These are phyloP conservation scores for Fallopia convolvulus DNA, from an alignment of 148 eudicot species.

Conservation along the genomic window DNA sequence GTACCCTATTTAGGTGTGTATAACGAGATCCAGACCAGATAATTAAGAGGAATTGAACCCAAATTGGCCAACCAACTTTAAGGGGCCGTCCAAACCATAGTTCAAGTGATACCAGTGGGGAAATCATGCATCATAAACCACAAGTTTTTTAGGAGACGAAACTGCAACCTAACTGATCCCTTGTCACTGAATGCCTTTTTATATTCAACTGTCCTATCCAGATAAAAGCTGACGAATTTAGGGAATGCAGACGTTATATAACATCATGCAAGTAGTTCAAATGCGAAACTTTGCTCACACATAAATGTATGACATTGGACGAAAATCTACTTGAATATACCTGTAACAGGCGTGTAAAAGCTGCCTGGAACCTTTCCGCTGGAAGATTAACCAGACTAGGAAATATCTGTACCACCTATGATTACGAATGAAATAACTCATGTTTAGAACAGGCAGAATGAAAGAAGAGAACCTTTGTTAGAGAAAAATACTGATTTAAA, in stretches of 20 bases:
- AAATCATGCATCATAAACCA: neutral
- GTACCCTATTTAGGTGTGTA: neutral
- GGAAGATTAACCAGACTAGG: slow-evolving; percentile 74
- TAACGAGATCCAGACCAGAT: neutral
- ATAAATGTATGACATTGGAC: neutral
- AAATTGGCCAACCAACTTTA: neutral
- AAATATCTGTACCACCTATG: slow-evolving; percentile 58
- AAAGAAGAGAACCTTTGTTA: neutral
- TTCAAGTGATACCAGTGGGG: neutral
- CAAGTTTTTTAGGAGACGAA: neutral
- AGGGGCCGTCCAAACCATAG: neutral
- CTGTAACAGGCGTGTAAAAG: slow-evolving; percentile 63
- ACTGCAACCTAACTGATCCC: neutral
- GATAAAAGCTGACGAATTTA: neutral
- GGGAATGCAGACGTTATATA: neutral
- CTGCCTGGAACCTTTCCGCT: slow-evolving; percentile 73
- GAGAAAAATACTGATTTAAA: neutral
- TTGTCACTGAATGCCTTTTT: neutral
- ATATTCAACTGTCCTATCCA: neutral
- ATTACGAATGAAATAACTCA: slow-evolving; percentile 5
- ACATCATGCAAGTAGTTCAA: neutral
- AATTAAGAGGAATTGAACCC: neutral
- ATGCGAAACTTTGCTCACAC: neutral
- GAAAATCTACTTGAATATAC: slow-evolving; percentile 23
- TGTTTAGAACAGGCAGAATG: neutral